Evolutionary conservation across 2,329 filamentous ascomycete genomes (phyloP), one percentile per base, ranked within the genome.

Genomic region (Ophiostoma piceae): DNA sequence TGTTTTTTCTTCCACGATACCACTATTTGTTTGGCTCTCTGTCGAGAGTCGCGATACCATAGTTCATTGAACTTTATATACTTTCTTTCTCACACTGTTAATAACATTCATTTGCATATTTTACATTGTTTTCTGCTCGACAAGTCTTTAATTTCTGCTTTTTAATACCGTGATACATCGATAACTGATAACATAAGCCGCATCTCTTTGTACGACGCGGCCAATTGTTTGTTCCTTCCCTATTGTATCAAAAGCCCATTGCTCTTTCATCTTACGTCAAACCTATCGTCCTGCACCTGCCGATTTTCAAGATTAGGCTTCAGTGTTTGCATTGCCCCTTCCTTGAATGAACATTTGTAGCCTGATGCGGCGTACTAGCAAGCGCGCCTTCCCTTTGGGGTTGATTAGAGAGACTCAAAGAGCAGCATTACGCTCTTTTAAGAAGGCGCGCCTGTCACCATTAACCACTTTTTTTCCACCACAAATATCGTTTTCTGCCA

Each of bases 21-120:
- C 62, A 65, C 19, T n/a, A 39, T 39, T 65, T 65, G 62, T 65
- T 65, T 32, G 22, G 26, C 57, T 62, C 26, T 62, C 57, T 3
- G 54, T 14, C 11, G 57, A 32, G 22, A 32, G 57, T 62, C 26
- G 11, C 57, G 26, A 32, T 62, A 62, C 57, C 57, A 62, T 62
- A 62, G 57, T 62, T 62, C 22, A 6, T 9, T 26, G n/a, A 57
- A 57, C 22, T 57, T 11, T 57, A 57, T 57, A 26, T 57, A 26
- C 26, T 11, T 26, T 29, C 9, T 41, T 57, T 26, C n/a, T 12
- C 51, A 57, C 26, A 14, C 2, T 26, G 22, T 8, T 14, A 57
- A 26, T 57, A 29, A 22, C 4, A 57, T n/a, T 9, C 4, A 16
- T 29, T 29, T 29, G 26, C 35, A 35, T 35, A 35, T 35, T 35